A percentile compares a stretch with the other conserved stretches of the same genome.
Evolutionary conservation across 2,329 filamentous ascomycete genomes (phyloP).

Genomic region (Ophiosphaerella herpotricha): DNA sequence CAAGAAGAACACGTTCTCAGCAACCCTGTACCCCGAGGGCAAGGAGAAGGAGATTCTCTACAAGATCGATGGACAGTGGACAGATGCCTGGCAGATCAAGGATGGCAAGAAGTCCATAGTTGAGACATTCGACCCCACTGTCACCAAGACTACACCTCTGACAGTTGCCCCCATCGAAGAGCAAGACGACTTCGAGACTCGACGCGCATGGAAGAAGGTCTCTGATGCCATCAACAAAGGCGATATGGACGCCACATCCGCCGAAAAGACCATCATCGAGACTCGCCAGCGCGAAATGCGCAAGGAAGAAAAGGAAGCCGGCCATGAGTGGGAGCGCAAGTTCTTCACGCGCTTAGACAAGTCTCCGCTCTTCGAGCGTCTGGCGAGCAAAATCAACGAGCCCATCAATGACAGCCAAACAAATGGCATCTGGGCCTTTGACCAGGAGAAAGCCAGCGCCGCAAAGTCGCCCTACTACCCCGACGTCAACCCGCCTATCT

Average conservation of each 20-base stretch:
- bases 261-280: constrained; percentile 88
- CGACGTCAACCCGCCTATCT: constrained; percentile 33
- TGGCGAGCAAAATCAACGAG: constrained; percentile 52
- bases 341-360: constrained; percentile 68
- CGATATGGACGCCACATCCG: constrained; percentile 79
- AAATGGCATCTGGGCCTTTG: constrained; percentile 72
- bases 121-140: constrained; percentile 53
- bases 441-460: constrained; percentile 54
- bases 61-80: constrained; percentile 90
- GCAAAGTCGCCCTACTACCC: constrained; percentile 36
- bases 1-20: constrained; percentile 90
- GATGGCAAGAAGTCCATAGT: constrained; percentile 59
- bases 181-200: constrained; percentile 85
- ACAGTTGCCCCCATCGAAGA: constrained; percentile 72
- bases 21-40: constrained; percentile 70
- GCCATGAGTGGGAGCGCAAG: constrained; percentile 76
- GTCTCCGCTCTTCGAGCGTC: constrained; percentile 53
- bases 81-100: constrained; percentile 77
- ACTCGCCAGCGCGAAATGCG: constrained; percentile 81
- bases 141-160: constrained; percentile 65
- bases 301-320: constrained; percentile 74
- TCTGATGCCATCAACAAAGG: constrained; percentile 77
- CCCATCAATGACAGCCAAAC: constrained; percentile 67
- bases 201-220: constrained; percentile 86
- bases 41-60: constrained; percentile 76